Conservation (phyloP, 306 rosid species). For the Sphenostylis stenocarpa region DNA sequence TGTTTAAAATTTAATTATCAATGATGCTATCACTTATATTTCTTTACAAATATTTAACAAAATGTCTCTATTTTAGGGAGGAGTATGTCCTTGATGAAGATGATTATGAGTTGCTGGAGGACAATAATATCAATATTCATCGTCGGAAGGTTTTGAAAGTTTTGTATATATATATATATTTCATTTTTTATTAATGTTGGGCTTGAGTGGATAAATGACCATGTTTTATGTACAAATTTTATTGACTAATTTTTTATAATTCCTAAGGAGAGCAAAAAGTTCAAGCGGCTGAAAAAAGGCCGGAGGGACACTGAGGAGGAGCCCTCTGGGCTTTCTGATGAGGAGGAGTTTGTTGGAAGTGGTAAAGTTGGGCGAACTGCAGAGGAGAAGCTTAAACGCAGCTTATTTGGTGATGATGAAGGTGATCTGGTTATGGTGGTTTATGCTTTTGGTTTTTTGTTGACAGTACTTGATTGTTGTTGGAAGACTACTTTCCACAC, state of each 20-base stretch:
- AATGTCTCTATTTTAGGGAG: slow-evolving; percentile 58
- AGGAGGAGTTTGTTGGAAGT: slow-evolving; percentile 78
- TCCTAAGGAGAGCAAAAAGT: slow-evolving; percentile 75
- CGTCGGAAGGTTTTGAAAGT: slow-evolving; percentile 73
- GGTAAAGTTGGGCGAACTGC: slow-evolving; percentile 92
- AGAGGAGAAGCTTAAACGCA: slow-evolving; percentile 86
- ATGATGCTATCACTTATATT: not conserved
- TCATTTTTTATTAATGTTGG: not conserved
- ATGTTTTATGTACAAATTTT: not conserved
- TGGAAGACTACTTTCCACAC: slow-evolving; percentile 11
- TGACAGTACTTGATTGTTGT: slow-evolving; percentile 7
- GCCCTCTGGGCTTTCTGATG: slow-evolving; percentile 75
- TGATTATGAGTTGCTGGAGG: slow-evolving; percentile 89
- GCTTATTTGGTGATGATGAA: slow-evolving; percentile 90
- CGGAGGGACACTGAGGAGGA: slow-evolving; percentile 68
- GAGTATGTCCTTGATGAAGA: slow-evolving; percentile 93
- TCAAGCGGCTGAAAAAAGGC: slow-evolving; percentile 84
- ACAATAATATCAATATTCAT: slow-evolving; percentile 84
- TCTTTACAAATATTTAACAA: slow-evolving; percentile 16
- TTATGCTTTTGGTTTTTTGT: slow-evolving; percentile 17
- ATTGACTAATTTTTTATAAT: not conserved
- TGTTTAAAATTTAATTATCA: not conserved
- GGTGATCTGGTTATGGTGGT: slow-evolving; percentile 43
- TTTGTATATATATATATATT: not conserved
- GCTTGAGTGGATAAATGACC: not conserved